A percentile compares a stretch with the other conserved stretches of the same genome.
These are phyloP conservation scores for Rubus idaeus DNA, from an alignment of 306 rosid genomes.

Conservation along the genomic window DNA sequence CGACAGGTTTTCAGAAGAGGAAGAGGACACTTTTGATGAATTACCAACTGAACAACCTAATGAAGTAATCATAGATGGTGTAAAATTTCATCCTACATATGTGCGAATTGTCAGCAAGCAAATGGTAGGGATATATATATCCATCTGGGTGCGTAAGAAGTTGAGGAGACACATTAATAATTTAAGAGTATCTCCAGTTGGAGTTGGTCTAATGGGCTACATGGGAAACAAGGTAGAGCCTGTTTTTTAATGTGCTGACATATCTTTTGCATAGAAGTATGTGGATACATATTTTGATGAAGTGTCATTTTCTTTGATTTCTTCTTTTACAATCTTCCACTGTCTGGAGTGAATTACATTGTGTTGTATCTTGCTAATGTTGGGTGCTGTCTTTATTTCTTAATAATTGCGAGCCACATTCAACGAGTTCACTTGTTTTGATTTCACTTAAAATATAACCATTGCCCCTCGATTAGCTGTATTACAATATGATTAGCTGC, in stretches of 20 bases:
- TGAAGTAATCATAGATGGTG: conserved; percentile 13
- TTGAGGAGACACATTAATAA: conserved; percentile 85
- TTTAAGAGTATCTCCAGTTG: conserved; percentile 87
- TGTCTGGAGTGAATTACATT: not conserved
- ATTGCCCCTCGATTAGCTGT: conserved; percentile 11
- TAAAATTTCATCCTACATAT: conserved; percentile 47
- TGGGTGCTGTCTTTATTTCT: conserved; percentile 2
- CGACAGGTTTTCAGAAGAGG: conserved; percentile 44
- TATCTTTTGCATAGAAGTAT: not conserved
- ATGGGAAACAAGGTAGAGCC: conserved; percentile 94
- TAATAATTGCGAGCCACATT: not conserved
- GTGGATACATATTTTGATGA: not conserved
- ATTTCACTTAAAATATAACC: not conserved
- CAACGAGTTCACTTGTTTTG: not conserved
- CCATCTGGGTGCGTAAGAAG: conserved; percentile 89
- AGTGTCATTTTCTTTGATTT: not conserved
- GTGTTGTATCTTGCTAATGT: not conserved
- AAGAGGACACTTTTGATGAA: conserved; percentile 52
- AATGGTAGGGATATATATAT: conserved; percentile 94
- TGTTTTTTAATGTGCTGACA: conserved; percentile 7
- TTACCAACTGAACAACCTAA: conserved; percentile 31
- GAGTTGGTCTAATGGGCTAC: conserved; percentile 97
- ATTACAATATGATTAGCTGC: conserved; percentile 20
- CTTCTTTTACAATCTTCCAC: not conserved
- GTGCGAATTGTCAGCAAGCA: conserved; percentile 94